These are phyloP conservation scores for Obba rivulosa DNA, from an alignment of 768 basidiomycete species.

Conservation along the genomic window DNA sequence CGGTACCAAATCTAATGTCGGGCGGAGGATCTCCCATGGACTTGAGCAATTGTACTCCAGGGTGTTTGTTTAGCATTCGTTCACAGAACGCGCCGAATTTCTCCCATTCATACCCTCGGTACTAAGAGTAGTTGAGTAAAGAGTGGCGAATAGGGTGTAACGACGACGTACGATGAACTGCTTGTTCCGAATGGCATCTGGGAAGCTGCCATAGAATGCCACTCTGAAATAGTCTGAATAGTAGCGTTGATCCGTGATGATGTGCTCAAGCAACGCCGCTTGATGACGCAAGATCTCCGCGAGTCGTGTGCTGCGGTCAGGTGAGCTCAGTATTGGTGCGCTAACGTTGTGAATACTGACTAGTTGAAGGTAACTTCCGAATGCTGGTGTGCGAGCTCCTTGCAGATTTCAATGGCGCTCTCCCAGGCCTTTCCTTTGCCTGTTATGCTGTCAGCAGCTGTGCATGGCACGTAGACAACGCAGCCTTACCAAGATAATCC, in stretches of 20 bases:
- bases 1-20: constrained; percentile 72
- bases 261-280: constrained; percentile 82
- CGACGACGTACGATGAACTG: constrained; percentile 72
- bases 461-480: constrained; percentile 1
- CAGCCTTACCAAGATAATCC: constrained; percentile 76
- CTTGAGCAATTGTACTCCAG: constrained; percentile 76
- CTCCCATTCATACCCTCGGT: constrained; percentile 94
- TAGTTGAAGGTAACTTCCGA: constrained; percentile 88
- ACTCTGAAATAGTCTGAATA: constrained; percentile 94
- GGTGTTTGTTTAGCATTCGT: constrained; percentile 86
- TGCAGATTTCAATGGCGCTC: constrained; percentile 87
- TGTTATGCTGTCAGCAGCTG: constrained; percentile 24
- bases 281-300: constrained; percentile 85
- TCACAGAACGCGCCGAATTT: constrained; percentile 88
- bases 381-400: constrained; percentile 87
- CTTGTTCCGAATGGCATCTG: constrained; percentile 77
- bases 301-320: constrained; percentile 54
- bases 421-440: constrained; percentile 99
- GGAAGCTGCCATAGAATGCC: constrained; percentile 90
- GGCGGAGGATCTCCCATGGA: constrained; percentile 70
- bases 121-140: constrained; percentile 38
- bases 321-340: neutral
- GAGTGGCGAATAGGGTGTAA: neutral
- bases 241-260: constrained; percentile 75
- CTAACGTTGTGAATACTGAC: constrained; percentile 38